A percentile compares a stretch with the other conserved stretches of the same genome.
These are phyloP conservation scores for Trapa incisa DNA, from an alignment of 345 rosid species.

Conservation along the genomic window DNA sequence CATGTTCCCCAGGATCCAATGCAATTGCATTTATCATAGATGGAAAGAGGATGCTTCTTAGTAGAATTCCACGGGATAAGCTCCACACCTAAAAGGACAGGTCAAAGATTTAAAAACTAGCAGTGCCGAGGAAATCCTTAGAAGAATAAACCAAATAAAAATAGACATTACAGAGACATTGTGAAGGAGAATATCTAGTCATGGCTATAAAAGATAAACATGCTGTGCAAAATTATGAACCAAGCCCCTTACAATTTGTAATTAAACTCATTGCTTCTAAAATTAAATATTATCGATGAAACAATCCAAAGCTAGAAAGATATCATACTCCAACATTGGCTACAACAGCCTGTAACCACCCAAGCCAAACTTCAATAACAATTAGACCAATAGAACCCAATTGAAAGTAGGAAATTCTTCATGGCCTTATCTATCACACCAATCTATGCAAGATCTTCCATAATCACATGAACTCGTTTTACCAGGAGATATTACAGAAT, in stretches of 20 bases:
- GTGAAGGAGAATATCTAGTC: neutral
- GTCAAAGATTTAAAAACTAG: neutral
- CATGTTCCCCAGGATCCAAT: conserved; percentile 67
- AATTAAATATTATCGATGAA: neutral
- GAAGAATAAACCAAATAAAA: neutral
- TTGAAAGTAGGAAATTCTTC: neutral
- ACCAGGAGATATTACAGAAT: neutral
- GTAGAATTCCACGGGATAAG: conserved; percentile 45
- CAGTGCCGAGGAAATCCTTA: neutral
- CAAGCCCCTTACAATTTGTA: too few species aligned
- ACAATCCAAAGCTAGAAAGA: neutral
- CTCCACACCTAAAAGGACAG: conserved; percentile 60
- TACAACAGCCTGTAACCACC: neutral
- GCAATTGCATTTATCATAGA: conserved; percentile 64
- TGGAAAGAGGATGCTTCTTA: conserved; percentile 58
- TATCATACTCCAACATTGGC: neutral
- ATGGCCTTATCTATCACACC: neutral
- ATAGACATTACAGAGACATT: neutral
- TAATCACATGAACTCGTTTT: neutral
- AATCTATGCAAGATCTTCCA: neutral
- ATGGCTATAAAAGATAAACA: neutral
- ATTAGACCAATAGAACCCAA: neutral
- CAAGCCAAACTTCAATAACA: neutral
- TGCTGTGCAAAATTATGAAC: too few species aligned
- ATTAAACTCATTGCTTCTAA: neutral